Base-by-base conservation (phyloP, 345 rosid species). In the Camelina hispida region DNA sequence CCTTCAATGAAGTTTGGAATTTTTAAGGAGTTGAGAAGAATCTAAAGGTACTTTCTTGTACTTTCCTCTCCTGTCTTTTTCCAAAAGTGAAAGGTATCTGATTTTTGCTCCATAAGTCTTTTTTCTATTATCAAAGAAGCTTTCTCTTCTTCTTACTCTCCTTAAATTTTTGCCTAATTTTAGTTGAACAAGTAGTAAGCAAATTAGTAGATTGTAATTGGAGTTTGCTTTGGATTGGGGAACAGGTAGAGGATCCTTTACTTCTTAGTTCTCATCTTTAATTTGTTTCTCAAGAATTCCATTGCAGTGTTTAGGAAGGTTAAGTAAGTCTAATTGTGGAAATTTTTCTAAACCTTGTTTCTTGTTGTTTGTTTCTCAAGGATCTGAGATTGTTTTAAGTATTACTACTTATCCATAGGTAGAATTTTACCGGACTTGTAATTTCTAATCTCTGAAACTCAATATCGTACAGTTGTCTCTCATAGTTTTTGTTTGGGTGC, bases 11-110 rank as follows among this genome's bases (percentile, higher is more conserved):
- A 43, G 70, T 32, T 51, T 84, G 74, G 69, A 73, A 71, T 73
- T 38, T 37, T 72, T 58, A 58, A 51, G 73, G 69, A 72, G 63
- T 73, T 73, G 60, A 58, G 53, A 60, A 51, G 73, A 71, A 46
- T 56, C 75, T 69, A 25, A 25, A 81, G 89, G 84, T 89, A 81
- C 58, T 32, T 72, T 66, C 34, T 42, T 71, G 46, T 53, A 71
- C 63, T 71, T 58, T 66, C 60, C 68, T 71, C 63, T 74, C 14
- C 46, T 40, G 25, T 62, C 72, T 69, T 48, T 71, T 66, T 67
- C 10, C 10, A 51, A 53, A 10, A 70, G 58, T 52, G 67, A 56
- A 72, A 62, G 52, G 63, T 64, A 30, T 51, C 57, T 35, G 50
- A 50, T 35, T 72, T 62, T 72, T 62, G 47, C 56, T 63, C 77